phyloP scores from a whole-genome alignment of 2,329 filamentous ascomycete species.

The Fusarium lateritium region DNA sequence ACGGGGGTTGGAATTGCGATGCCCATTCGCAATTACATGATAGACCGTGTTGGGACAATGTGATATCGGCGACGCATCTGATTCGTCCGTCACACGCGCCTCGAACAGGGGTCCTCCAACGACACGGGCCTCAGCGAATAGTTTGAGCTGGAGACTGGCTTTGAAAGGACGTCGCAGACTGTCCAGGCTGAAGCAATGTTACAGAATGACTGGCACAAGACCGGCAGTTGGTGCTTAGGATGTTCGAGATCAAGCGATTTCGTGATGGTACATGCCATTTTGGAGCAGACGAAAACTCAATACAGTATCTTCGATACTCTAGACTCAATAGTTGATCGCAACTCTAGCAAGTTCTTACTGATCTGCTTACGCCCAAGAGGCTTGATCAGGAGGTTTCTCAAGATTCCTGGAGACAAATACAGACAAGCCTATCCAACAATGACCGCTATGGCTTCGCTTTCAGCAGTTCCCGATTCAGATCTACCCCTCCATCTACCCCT shows the following conservation, averaged over 20 bases:
- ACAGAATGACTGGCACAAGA: conserved; percentile 4
- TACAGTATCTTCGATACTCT: not conserved
- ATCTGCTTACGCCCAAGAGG: not conserved
- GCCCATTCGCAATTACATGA: conserved; percentile 41
- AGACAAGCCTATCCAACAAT: conserved; percentile 7
- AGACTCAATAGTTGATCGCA: not conserved
- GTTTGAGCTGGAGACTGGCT: conserved; percentile 14
- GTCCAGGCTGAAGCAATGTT: conserved; percentile 25
- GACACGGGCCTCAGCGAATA: conserved; percentile 33
- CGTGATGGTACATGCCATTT: not conserved
- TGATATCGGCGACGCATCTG: conserved; percentile 43
- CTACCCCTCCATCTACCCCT: conserved; percentile 49
- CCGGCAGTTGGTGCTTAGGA: conserved; percentile 7
- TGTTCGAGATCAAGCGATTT: conserved; percentile 31
- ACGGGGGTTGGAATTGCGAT: conserved; percentile 43
- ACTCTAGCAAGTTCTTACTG: not conserved
- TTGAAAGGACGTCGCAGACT: conserved; percentile 19
- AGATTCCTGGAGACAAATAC: not conserved
- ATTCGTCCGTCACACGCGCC: conserved; percentile 38
- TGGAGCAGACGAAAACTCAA: too few species aligned
- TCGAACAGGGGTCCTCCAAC: conserved; percentile 30
- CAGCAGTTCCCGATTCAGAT: conserved; percentile 37
- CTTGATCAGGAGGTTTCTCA: not conserved
- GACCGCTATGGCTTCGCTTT: conserved; percentile 30
- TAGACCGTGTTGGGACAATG: conserved; percentile 44